These are phyloP conservation scores for Verticillium nubilum DNA, from an alignment of 2,329 filamentous ascomycete species.

Conservation along the genomic window DNA sequence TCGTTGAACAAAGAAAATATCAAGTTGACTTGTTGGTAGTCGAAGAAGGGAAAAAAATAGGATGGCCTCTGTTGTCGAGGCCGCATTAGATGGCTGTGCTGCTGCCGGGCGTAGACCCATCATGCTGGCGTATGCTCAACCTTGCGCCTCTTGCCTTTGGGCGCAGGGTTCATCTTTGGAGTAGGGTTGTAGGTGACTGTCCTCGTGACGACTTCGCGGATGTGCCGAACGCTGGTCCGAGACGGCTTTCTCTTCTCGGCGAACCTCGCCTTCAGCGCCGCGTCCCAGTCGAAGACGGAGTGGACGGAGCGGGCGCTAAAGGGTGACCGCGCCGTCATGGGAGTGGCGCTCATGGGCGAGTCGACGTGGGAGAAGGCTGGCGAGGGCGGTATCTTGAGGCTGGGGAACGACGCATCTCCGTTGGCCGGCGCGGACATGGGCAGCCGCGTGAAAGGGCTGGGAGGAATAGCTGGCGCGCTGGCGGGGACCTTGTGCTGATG, in stretches of 20 bases:
- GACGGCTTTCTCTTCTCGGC: conserved; percentile 53
- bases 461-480: conserved; percentile 33
- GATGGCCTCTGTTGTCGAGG: not conserved
- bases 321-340: conserved; percentile 58
- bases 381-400: conserved; percentile 73
- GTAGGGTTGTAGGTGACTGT: conserved; percentile 76
- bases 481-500: conserved; percentile 36
- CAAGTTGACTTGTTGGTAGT: not conserved
- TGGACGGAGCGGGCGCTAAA: conserved; percentile 62
- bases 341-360: conserved; percentile 62
- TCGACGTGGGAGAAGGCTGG: conserved; percentile 62
- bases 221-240: conserved; percentile 60
- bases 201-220: conserved; percentile 87
- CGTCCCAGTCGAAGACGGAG: conserved; percentile 76
- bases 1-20: not conserved
- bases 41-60: not conserved
- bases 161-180: conserved; percentile 78
- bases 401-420: conserved; percentile 54
- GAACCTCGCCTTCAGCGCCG: conserved; percentile 62
- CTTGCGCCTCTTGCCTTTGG: conserved; percentile 89
- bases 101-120: not conserved
- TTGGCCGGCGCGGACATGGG: conserved; percentile 58
- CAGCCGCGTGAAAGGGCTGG: conserved; percentile 47
- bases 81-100: not conserved
- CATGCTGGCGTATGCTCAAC: conserved; percentile 29